Conservation (phyloP, 2,329 filamentous ascomycete genomes). For the Aspergillus proliferans region DNA sequence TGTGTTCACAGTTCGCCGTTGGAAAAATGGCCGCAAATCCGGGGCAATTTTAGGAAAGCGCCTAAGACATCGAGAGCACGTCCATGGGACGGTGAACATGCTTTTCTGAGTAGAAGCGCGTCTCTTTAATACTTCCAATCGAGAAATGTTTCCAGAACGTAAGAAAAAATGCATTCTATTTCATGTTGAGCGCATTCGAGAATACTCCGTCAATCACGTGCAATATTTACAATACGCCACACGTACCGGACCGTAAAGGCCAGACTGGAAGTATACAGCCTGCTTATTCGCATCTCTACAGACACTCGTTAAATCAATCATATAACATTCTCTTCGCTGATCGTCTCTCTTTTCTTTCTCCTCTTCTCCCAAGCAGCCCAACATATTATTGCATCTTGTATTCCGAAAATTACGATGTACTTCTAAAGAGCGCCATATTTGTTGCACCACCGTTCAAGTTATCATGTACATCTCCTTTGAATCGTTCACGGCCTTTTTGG, state of each 20-base stretch:
- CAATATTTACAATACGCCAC: conserved; percentile 4
- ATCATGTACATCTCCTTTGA: conserved; percentile 37
- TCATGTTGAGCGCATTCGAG: background rate
- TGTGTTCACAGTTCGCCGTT: conserved; percentile 22
- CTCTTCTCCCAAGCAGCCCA: background rate
- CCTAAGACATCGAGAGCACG: conserved; percentile 44
- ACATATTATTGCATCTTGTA: background rate
- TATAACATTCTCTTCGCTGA: background rate
- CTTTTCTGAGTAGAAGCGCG: conserved; percentile 9
- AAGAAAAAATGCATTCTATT: background rate
- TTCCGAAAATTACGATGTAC: background rate
- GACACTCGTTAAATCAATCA: background rate
- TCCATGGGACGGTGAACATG: conserved; percentile 39
- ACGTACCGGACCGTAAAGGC: conserved; percentile 28
- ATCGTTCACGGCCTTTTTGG: conserved; percentile 32
- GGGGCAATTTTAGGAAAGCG: conserved; percentile 29
- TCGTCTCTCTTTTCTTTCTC: background rate
- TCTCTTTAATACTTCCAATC: background rate
- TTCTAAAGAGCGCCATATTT: background rate
- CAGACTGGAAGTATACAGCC: conserved; percentile 21
- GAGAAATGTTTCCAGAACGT: background rate
- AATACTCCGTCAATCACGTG: background rate
- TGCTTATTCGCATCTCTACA: background rate
- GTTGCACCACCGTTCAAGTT: background rate
- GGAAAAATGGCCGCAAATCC: conserved; percentile 16